Percentiles rank a stretch among this genome's conserved stretches.
Conservation (phyloP, 805 yeast genomes). For the Hanseniaspora occidentalis region DNA sequence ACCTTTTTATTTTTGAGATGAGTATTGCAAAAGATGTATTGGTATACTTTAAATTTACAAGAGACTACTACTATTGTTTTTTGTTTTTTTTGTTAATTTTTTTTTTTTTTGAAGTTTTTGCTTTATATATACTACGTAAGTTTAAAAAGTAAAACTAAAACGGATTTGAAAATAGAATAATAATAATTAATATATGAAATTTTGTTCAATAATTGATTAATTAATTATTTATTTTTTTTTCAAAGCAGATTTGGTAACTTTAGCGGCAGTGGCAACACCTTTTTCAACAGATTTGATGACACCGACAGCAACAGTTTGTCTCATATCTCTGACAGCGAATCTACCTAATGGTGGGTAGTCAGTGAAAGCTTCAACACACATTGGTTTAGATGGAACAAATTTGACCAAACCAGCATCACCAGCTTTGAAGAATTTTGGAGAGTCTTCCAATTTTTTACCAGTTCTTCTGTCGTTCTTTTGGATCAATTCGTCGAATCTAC, state of each 20-base stretch:
- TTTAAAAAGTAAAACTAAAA: too few relatives aligned
- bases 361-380: conserved; percentile 89
- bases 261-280: conserved; percentile 64
- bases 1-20: too few relatives aligned
- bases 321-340: conserved; percentile 98
- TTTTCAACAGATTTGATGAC: conserved; percentile 92
- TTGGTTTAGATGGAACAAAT: conserved; percentile 78
- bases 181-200: too few relatives aligned
- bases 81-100: too few relatives aligned
- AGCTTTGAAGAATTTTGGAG: conserved; percentile 88
- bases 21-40: too few relatives aligned
- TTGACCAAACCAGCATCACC: conserved; percentile 94
- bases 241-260: conserved; percentile 91
- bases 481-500: conserved; percentile 67
- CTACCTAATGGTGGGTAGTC: conserved; percentile 97
- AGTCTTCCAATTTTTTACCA: conserved; percentile 80
- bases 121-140: too few relatives aligned
- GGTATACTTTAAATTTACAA: too few relatives aligned
- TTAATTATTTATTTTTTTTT: conserved; percentile 11
- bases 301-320: conserved; percentile 99
- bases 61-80: too few relatives aligned
- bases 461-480: conserved; percentile 88
- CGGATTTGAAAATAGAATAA: not conserved
- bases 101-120: too few relatives aligned
- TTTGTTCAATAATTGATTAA: not conserved